Evolutionary conservation across 176 grass and related monocot species (phyloP), one percentile per base, ranked within the genome.

Genomic region (Oropetium thomaeum): DNA sequence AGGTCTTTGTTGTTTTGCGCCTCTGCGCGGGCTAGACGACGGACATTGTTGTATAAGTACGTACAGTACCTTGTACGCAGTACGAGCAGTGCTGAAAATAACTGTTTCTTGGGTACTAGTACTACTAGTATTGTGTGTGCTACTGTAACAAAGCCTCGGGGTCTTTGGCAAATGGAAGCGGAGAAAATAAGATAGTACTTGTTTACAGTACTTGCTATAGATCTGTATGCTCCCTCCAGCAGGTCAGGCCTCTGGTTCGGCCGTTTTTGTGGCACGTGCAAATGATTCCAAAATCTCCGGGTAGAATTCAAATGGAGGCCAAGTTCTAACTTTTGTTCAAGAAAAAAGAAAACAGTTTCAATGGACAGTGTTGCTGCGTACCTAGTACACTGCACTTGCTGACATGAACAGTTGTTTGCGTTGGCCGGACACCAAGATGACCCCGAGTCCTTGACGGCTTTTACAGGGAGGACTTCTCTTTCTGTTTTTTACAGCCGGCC

Each of bases 231-330:
- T 65, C 37, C n/a, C n/a, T n/a, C n/a, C n/a, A n/a, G n/a, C n/a
- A n/a, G n/a, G n/a, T n/a, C 57, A 78, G 15, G 10, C 11, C 23
- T 5, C 27, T 69, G 20, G 62, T 64, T 71, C 65, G 74, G 66
- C 27, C 5, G 43, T 26, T 71, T 65, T 40, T 26, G 17, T 55
- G 8, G 43, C 74, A 29, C 1, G n/a, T n/a, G 22, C 74, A 43
- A 72, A 35, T 73, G 82, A 66, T 85, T 66, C 75, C 67, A 85
- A 79, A 42, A 1, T 73, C 68, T 28, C 67, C 75, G 22, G 82
- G 72, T 72, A 79, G 67, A 85, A 57, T 79, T 79, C 75, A 79
- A 85, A 79, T 45, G 41, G 67, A 35, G 27, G 58, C 58, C 40
- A 48, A 33, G 19, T 25, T 71, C 34, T 23, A 57, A 39, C 33